Conservation (phyloP, 306 rosid genomes). For the Gynostemma pentaphyllum region DNA sequence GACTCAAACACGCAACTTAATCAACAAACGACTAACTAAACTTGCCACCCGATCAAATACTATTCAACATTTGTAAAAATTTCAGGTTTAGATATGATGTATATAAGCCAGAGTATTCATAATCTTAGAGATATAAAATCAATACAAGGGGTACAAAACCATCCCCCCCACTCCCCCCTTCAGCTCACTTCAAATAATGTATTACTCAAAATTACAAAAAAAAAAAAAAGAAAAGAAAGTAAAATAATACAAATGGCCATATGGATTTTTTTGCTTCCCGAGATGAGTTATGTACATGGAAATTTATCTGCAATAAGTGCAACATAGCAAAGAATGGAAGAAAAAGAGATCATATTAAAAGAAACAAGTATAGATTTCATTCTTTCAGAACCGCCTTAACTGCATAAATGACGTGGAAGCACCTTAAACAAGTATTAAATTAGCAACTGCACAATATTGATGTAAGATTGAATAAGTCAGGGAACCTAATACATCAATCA, state of each 20-base stretch:
- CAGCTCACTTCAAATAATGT: constrained; percentile 5
- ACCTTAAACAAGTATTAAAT: background rate
- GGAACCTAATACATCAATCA: background rate
- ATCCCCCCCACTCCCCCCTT: background rate
- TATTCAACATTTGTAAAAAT: constrained; percentile 2
- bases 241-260: background rate
- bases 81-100: background rate
- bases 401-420: background rate
- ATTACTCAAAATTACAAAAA: background rate
- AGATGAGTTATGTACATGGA: background rate
- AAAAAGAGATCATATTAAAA: background rate
- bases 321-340: background rate
- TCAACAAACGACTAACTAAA: constrained; percentile 42
- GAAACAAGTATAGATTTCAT: no score
- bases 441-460: background rate
- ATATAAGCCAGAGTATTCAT: background rate
- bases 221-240: background rate
- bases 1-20: constrained; percentile 48
- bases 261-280: background rate
- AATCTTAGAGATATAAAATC: constrained; percentile 4
- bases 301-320: background rate
- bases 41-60: constrained; percentile 19
- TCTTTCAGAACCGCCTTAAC: background rate
- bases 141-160: background rate
- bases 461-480: background rate